Evolutionary conservation across 2,329 filamentous ascomycete species (phyloP).

Genomic region (Whalleya microplaca): DNA sequence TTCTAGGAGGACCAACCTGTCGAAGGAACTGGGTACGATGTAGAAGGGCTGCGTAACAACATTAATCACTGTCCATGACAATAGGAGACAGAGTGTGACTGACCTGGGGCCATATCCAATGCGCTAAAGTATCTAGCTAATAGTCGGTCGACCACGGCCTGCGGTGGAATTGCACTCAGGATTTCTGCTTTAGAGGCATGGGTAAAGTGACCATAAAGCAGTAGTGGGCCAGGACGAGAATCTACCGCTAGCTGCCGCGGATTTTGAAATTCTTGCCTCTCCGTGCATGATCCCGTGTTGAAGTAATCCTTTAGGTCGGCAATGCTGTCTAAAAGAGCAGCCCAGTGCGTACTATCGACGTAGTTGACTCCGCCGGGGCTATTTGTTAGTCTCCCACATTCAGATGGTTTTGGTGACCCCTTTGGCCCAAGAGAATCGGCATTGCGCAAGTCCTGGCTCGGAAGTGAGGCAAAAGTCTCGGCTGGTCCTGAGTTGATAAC

Average conservation of each 20-base stretch:
- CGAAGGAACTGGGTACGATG: constrained; percentile 38
- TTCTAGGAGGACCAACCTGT: constrained; percentile 22
- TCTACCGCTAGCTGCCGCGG: constrained; percentile 2
- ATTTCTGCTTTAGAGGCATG: constrained; percentile 36
- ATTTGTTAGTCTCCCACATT: constrained; percentile 38
- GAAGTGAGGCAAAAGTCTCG: background rate
- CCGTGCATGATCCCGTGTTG: constrained; percentile 28
- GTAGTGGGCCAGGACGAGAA: constrained; percentile 22
- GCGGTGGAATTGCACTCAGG: constrained; percentile 39
- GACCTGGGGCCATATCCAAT: constrained; percentile 35
- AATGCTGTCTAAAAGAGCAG: constrained; percentile 45
- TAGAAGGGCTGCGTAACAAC: constrained; percentile 24
- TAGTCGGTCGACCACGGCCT: constrained; percentile 39
- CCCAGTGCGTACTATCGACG: constrained; percentile 44
- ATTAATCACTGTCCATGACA: background rate
- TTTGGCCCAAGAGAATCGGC: background rate
- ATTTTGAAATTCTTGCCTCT: constrained; percentile 2
- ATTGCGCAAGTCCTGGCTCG: constrained; percentile 8
- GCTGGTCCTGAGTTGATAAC: background rate
- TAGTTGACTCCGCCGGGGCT: constrained; percentile 36
- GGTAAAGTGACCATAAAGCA: constrained; percentile 39
- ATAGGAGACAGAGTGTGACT: background rate
- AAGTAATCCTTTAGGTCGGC: constrained; percentile 44
- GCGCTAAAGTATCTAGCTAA: constrained; percentile 45
- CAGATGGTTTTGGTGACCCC: constrained; percentile 24